Evolutionary conservation across 129 eudicot genomes (phyloP), one percentile per base, ranked within the genome.

Genomic region (Helianthus annuus): DNA sequence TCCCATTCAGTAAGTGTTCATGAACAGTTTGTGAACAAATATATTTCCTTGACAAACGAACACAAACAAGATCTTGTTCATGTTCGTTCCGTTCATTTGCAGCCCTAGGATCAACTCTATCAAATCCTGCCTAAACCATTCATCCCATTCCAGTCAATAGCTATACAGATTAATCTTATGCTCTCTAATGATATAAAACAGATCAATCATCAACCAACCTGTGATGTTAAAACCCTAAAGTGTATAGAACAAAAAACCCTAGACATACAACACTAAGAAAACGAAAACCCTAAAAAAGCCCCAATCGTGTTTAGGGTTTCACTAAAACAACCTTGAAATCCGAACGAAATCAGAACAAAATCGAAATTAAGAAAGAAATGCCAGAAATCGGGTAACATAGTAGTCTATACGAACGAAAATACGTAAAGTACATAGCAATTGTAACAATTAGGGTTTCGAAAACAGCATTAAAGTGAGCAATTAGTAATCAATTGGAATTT

Each of bases 371-470:
- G 4, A 5, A 65, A 4, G 11, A 24, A 27, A 2, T 12, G 10
- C 48, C 3, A 54, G 7, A 14, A 68, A 66, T 27, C 65, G 65
- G 19, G 17, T 59, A 6, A 29, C 32, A 59, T 29, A 40, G 16
- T 1, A 1, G 14, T 6, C 42, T 10, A 27, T 11, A 29, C 19
- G 17, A 12, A 12, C 42, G 1, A 11, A 59, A 27, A 29, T 7
- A 27, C 65, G 9, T 2, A 13, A 11, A 29, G 17, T 29, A 5
- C 44, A 32, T 5, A 2, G 6, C 66, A 32, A 60, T 11, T 32
- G 10, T 13, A 60, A 13, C 45, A 32, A 32, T 60, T 60, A 60
- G 66, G 66, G 66, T 60, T 60, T 60, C 45, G 66, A 13, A 60
- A 56, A 32, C 19, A 32, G 45, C 1, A 60, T 1, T 4, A 60